Evolutionary conservation across 2,329 filamentous ascomycete species (phyloP).

Genomic region (Alternaria sp.): DNA sequence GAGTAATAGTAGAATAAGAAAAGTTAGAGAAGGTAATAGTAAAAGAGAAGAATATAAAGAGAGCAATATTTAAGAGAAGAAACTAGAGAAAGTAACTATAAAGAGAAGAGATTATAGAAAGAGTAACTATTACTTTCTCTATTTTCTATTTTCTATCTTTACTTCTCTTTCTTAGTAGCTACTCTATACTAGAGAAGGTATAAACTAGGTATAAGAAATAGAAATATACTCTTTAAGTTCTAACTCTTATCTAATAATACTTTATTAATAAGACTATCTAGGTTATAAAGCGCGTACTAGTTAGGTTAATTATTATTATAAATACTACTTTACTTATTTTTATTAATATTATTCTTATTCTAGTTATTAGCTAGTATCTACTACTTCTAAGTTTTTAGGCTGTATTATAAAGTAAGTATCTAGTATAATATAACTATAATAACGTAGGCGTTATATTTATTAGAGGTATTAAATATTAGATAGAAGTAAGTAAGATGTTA

Average conservation of each 20-base stretch:
- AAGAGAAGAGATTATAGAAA: background rate
- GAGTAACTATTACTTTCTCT: background rate
- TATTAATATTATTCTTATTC: background rate
- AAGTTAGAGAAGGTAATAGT: too few relatives aligned
- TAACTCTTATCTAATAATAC: background rate
- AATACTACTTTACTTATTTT: background rate
- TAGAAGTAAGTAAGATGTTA: background rate
- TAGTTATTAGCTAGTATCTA: too few relatives aligned
- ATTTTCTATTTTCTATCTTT: background rate
- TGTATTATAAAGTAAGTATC: background rate
- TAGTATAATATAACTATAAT: background rate
- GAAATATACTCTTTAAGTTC: background rate
- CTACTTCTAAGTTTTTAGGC: background rate
- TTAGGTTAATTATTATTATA: background rate
- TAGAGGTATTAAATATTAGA: background rate
- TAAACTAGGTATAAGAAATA: too few relatives aligned
- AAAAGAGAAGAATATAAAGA: background rate
- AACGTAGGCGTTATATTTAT: background rate
- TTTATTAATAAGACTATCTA: background rate
- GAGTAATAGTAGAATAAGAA: background rate
- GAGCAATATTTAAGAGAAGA: background rate
- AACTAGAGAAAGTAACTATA: background rate
- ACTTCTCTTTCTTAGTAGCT: background rate
- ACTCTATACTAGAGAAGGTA: too few relatives aligned
- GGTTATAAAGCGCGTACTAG: background rate